These are phyloP conservation scores for Hura crepitans DNA, from an alignment of 441 rosid species.

Conservation along the genomic window DNA sequence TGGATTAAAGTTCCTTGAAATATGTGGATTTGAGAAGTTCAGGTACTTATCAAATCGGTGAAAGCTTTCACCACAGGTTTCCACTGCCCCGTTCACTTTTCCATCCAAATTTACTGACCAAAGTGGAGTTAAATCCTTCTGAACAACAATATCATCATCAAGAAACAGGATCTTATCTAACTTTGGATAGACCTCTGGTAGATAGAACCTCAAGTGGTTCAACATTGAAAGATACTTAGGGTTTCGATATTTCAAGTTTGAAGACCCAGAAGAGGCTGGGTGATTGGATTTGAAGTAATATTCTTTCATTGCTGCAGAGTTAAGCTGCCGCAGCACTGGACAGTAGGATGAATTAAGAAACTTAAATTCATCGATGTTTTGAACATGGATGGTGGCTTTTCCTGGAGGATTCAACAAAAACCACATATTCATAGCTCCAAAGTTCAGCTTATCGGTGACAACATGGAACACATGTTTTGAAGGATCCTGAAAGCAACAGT, in stretches of 20 bases:
- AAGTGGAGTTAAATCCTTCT: slow-evolving; percentile 76
- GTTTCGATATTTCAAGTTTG: slow-evolving; percentile 86
- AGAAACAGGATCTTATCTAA: slow-evolving; percentile 82
- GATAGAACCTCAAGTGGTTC: slow-evolving; percentile 94
- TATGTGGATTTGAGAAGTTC: slow-evolving; percentile 79
- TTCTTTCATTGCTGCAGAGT: slow-evolving; percentile 79
- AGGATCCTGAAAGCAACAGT: slow-evolving; percentile 44
- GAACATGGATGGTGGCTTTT: slow-evolving; percentile 61
- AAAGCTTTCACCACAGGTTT: slow-evolving; percentile 94
- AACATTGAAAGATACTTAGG: slow-evolving; percentile 91
- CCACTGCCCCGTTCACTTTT: slow-evolving; percentile 93
- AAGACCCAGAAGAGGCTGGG: slow-evolving; percentile 53
- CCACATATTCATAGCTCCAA: slow-evolving; percentile 84
- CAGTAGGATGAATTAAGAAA: no score
- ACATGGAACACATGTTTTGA: slow-evolving; percentile 60
- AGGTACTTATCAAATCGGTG: slow-evolving; percentile 96
- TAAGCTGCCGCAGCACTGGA: slow-evolving; percentile 89
- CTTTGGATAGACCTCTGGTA: slow-evolving; percentile 92
- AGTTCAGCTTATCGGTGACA: slow-evolving; percentile 66
- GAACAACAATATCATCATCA: slow-evolving; percentile 93
- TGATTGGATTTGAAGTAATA: slow-evolving; percentile 85
- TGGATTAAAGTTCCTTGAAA: slow-evolving; percentile 58
- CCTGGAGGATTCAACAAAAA: slow-evolving; percentile 53
- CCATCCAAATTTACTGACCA: slow-evolving; percentile 93
- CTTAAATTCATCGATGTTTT: slow-evolving; percentile 76